Evolutionary conservation across 139 green algal species (phyloP).

Genomic region (Dunaliella primolecta): DNA sequence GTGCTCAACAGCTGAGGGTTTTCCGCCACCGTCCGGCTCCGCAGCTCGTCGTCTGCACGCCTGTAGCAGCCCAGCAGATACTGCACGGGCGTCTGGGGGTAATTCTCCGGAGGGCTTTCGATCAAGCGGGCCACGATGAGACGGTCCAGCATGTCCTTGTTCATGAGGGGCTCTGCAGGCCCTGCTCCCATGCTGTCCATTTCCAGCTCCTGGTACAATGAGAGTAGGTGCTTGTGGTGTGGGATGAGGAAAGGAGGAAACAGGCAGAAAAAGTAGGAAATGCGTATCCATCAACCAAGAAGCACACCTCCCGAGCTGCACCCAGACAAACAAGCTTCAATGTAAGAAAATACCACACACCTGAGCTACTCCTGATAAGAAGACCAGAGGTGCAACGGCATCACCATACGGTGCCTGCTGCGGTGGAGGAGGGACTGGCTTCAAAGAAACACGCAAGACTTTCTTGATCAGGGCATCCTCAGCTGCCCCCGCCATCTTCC

Average conservation of each 20-base stretch:
- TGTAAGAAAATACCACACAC: too few species aligned
- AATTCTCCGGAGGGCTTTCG: conserved; percentile 46
- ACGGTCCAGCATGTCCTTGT: conserved; percentile 57
- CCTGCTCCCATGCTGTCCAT: conserved; percentile 12
- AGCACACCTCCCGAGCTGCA: neutral
- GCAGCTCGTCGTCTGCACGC: conserved; percentile 41
- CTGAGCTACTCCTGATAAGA: neutral
- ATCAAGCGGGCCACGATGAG: conserved; percentile 77
- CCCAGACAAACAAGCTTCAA: neutral
- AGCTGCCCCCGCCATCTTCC: neutral
- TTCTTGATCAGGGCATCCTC: neutral
- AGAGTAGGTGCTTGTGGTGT: neutral
- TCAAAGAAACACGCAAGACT: neutral
- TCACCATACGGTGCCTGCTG: neutral
- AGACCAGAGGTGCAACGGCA: neutral
- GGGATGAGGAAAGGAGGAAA: neutral
- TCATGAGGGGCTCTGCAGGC: conserved; percentile 33
- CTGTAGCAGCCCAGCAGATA: conserved; percentile 75
- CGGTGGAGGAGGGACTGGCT: neutral
- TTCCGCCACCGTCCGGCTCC: conserved; percentile 21
- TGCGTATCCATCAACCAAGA: neutral
- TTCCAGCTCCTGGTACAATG: conserved; percentile 12
- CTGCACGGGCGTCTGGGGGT: conserved; percentile 63
- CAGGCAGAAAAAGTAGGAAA: neutral
- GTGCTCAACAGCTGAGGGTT: conserved; percentile 27